These are phyloP conservation scores for Erysimum pusillum DNA, from an alignment of 441 rosid genomes.

Conservation along the genomic window DNA sequence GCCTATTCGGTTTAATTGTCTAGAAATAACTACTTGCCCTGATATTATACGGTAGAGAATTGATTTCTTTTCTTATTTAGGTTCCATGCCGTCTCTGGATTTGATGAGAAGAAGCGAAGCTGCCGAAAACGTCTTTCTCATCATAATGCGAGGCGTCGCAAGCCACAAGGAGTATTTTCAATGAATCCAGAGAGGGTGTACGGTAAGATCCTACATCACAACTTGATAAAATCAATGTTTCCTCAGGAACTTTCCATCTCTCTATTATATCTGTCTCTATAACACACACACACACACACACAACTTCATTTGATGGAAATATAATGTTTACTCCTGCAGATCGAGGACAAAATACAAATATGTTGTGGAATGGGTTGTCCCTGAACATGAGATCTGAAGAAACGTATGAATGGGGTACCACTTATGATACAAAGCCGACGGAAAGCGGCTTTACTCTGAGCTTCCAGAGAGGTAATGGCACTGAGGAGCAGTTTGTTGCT, in stretches of 20 bases:
- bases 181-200: conserved; percentile 54
- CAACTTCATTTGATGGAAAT: conserved; percentile 8
- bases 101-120: conserved; percentile 93
- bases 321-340: conserved; percentile 49
- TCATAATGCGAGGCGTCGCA: conserved; percentile 97
- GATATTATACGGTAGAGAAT: not conserved
- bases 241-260: not conserved
- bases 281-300: not conserved
- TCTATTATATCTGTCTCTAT: not conserved
- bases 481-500: conserved; percentile 52
- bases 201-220: conserved; percentile 20
- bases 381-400: conserved; percentile 51
- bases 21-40: not conserved
- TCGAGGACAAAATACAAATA: conserved; percentile 60
- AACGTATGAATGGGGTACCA: conserved; percentile 54
- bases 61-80: conserved; percentile 45
- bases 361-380: conserved; percentile 60
- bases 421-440: conserved; percentile 56
- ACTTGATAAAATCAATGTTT: not conserved
- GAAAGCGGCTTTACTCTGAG: conserved; percentile 52
- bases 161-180: conserved; percentile 71
- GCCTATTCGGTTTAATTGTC: not conserved
- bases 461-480: conserved; percentile 55
- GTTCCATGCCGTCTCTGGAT: conserved; percentile 84
- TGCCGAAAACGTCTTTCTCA: conserved; percentile 92